Base-by-base conservation (phyloP, 306 rosid species). In the Albizia julibrissin region DNA sequence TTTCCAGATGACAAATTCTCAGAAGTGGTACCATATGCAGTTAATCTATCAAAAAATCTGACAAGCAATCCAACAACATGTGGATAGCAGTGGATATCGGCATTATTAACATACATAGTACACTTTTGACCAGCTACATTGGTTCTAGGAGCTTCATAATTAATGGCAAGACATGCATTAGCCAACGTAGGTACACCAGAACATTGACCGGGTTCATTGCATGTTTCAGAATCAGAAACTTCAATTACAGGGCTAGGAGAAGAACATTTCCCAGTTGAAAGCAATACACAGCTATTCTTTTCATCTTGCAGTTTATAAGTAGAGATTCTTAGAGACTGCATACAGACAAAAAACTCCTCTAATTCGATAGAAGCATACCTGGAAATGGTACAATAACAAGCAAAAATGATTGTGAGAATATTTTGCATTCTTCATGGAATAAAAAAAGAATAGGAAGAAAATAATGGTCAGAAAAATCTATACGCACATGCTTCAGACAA, bases 1-100 rank as follows among this genome's bases (percentile, higher is more conserved):
- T 64, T 61, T 22, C 69, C 79, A 24, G 85, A 79, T 77, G 50
- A 29, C 42, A 83, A 76, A 50, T 77, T 83, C 58, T 75, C 83
- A 69, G 39, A 64, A 81, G 79, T 47, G 66, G 88, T 69, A 85
- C 66, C 83, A 78, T 43, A 77, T 29, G 88, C 71, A 85, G 90
- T 86, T 54, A 93, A 78, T 64, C 79, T 89, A 80, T 86, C 79
- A 86, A 88, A 86, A 81, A 92, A 91, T 68, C 86, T 91, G 70
- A 74, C 56, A 77, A 95, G 86, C 87, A 91, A 84, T 78, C 92
- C 83, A 76, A 72, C 59, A 44, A 90, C 80, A 75, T 88, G 80
- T 0, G 98, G 98, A 79, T 95, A 89, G 90, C 89, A 91, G 88
- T 95, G 98, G 84, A 95, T 81, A 80, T 91, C 97, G 72, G 88